phyloP scores from a whole-genome alignment of 768 basidiomycete species.

The Tremella yokohamensis region DNA sequence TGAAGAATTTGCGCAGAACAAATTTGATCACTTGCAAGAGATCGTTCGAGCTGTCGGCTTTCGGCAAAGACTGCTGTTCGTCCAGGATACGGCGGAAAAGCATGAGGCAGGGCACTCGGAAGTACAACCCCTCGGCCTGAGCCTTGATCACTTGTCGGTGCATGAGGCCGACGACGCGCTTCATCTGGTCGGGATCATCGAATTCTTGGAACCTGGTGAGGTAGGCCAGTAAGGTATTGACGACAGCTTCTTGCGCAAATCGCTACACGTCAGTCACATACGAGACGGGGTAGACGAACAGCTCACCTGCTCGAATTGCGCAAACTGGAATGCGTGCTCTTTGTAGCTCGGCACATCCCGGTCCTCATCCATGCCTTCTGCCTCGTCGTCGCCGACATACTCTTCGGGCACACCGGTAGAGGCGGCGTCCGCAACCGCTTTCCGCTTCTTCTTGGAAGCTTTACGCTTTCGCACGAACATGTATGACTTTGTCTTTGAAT shows the following conservation, averaged over 20 bases:
- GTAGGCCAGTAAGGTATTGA: slow-evolving; percentile 76
- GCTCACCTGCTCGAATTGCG: slow-evolving; percentile 79
- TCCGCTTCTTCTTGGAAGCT: slow-evolving; percentile 56
- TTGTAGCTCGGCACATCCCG: slow-evolving; percentile 60
- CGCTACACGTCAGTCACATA: slow-evolving; percentile 57
- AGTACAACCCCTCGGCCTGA: slow-evolving; percentile 91
- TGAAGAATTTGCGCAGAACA: slow-evolving; percentile 90
- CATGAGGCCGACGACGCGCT: slow-evolving; percentile 79
- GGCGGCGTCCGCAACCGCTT: slow-evolving; percentile 17
- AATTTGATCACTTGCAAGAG: slow-evolving; percentile 78
- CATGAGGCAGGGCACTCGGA: slow-evolving; percentile 84
- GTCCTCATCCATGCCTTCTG: slow-evolving; percentile 61
- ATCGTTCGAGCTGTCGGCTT: slow-evolving; percentile 75
- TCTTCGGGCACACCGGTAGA: slow-evolving; percentile 37
- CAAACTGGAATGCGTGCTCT: slow-evolving; percentile 88
- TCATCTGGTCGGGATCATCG: slow-evolving; percentile 71
- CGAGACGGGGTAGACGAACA: neutral
- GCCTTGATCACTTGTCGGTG: slow-evolving; percentile 86
- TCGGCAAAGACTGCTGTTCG: slow-evolving; percentile 69
- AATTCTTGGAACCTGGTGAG: slow-evolving; percentile 81
- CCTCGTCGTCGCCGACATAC: slow-evolving; percentile 52
- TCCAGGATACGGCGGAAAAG: slow-evolving; percentile 84
- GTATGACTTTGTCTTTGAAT: slow-evolving; percentile 67
- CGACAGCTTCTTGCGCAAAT: slow-evolving; percentile 83
- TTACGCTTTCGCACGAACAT: slow-evolving; percentile 71